Percentiles rank a stretch among this genome's conserved stretches.
These are phyloP conservation scores for Flaveria robusta DNA, from an alignment of 129 eudicot species.

Conservation along the genomic window DNA sequence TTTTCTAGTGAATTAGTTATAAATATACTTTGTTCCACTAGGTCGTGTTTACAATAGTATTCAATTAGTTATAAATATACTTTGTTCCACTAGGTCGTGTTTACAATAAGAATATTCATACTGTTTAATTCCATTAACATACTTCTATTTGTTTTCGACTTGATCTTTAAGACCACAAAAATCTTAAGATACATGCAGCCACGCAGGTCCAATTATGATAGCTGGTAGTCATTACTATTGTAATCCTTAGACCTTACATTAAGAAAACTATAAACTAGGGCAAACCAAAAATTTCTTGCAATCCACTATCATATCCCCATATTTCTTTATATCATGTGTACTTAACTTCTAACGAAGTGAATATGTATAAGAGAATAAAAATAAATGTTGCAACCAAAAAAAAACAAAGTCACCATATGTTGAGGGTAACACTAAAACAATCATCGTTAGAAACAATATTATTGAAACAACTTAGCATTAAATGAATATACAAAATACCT, in stretches of 20 bases:
- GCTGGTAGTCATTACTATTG: not conserved
- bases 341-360: not conserved
- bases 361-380: not conserved
- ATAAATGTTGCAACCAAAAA: not conserved
- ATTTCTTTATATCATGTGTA: not conserved
- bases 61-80: no score
- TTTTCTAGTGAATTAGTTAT: no score
- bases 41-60: no score
- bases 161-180: not conserved
- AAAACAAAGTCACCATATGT: not conserved
- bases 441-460: not conserved
- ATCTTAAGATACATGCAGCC: not conserved
- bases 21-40: not conserved
- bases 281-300: constrained; percentile 1
- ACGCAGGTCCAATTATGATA: not conserved
- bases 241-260: not conserved
- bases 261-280: not conserved
- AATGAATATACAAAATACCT: constrained; percentile 44
- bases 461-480: not conserved
- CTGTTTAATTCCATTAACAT: not conserved
- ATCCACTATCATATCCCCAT: not conserved
- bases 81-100: not conserved
- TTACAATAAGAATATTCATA: not conserved
- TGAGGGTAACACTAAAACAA: not conserved
- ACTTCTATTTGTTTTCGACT: constrained; percentile 8